Percentiles rank a stretch among this genome's conserved stretches.
Evolutionary conservation across 495 filamentous ascomycete genomes (phyloP).

Genomic region (Trichodelitschia bisporula): DNA sequence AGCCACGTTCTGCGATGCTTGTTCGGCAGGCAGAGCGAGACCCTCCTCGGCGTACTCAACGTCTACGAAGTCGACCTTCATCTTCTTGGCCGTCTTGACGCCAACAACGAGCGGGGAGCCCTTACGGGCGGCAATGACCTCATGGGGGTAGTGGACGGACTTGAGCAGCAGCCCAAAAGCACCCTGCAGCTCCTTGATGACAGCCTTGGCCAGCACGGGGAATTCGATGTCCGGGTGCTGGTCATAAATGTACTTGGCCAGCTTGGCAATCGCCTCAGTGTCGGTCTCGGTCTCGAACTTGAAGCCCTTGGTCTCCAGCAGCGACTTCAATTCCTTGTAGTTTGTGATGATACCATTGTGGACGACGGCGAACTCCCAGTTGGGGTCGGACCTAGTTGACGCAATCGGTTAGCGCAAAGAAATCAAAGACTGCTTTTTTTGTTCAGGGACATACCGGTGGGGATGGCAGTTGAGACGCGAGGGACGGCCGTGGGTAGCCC

Average conservation of each 20-base stretch:
- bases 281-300: conserved; percentile 97
- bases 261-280: conserved; percentile 96
- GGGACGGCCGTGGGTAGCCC: conserved; percentile 91
- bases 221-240: conserved; percentile 87
- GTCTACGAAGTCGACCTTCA: conserved; percentile 99
- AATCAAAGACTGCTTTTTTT: background rate
- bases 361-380: conserved; percentile 87
- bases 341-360: conserved; percentile 99
- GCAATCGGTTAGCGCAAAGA: background rate
- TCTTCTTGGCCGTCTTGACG: conserved; percentile 85
- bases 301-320: conserved; percentile 85
- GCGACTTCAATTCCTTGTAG: conserved; percentile 95
- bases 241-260: conserved; percentile 95
- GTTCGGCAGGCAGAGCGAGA: conserved; percentile 67
- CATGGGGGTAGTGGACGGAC: conserved; percentile 94
- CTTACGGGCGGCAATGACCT: conserved; percentile 93
- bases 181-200: conserved; percentile 94
- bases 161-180: conserved; percentile 92
- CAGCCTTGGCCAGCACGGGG: conserved; percentile 83
- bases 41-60: conserved; percentile 81
- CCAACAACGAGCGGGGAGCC: conserved; percentile 91
- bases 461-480: conserved; percentile 93
- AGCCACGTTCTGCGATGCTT: conserved; percentile 86
- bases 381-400: conserved; percentile 38
- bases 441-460: conserved; percentile 44